Base-by-base conservation (phyloP, 1,139 yeast genomes). In the Starmera stellimalicola region DNA sequence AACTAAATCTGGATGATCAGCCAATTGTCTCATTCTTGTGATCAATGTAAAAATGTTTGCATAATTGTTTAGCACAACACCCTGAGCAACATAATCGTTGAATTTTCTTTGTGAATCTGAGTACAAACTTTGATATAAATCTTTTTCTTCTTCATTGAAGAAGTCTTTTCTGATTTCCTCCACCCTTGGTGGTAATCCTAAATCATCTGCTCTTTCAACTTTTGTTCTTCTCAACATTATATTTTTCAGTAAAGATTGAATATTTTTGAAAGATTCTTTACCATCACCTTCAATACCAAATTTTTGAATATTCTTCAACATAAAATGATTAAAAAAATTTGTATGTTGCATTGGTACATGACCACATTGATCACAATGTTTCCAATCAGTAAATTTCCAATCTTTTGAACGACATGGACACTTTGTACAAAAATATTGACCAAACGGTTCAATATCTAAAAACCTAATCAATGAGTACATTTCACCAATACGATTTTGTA, bases 1-100 rank as follows among this genome's bases (percentile, higher is more conserved):
- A 1, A 91, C 96, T 43, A 93, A 64, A 60, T 93, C 99, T 0
- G 98, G 98, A 56, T 91, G 99, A 55, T 93, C 98, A 0, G 98
- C 97, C 48, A 91, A 66, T 57, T 91, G 98, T 51, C 98, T 73
- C 98, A 91, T 91, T 50, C 98, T 67, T 0, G 98, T 93, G 48
- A 91, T 88, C 38, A 93, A 68, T 0, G 97, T 88, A 61, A 91
- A 93, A 50, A 91, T 88, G 50, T 91, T 91, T 28, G 98, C 98
- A 59, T 93, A 91, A 55, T 93, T 91, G 31, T 49, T 49, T 32
- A 49, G 26, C 9, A 49, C 53, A 19, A 91, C 95, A 56, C 98
- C 98, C 52, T 84, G 91, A 18, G 94, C 93, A 30, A 91, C 97
- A 30, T 43, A 49, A 27, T 49, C 53, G 35, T 68, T 68, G 62